Evolutionary conservation across 129 eudicot species (phyloP), one percentile per base, ranked within the genome.

Genomic region (Tagetes patula): DNA sequence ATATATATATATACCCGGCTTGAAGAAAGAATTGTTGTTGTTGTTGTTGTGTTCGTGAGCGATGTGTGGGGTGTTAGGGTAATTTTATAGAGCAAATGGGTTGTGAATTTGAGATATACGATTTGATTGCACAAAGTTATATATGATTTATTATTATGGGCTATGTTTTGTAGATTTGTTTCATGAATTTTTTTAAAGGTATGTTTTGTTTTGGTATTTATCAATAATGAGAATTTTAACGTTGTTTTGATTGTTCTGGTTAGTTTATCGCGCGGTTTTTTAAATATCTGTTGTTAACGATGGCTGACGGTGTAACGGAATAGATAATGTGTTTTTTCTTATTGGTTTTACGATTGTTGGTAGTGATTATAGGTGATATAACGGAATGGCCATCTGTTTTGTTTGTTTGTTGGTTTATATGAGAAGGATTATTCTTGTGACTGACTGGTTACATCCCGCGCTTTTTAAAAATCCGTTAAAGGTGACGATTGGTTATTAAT

Each of bases 31-130:
- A 61, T 37, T 61, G 27, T 20, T 20, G 27, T 20, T 20, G 27
- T 20, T 20, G 27, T 20, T 77, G 13, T 77, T 36, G 78, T 72
- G 46, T 54, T 50, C 66, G 66, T 42, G 48, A 20, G 47, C 33
- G 69, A 39, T 64, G 62, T 56, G 76, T 47, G 75, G 81, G 81
- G 81, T 59, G 75, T 77, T 47, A 47, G 81, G 81, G 71, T 77
- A 77, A 45, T 64, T 20, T 20, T 60, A 62, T 71, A 65, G 77
- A 53, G 77, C 38, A 63, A 53, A 54, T 1, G 40, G 68, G 75
- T 65, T 77, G 66, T 52, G 63, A 54, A 63, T 71, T 71, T 78
- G 73, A 40, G 13, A 12, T 50, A 12, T 50, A 34, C 12, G 42
- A 37, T 4, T 27, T 31, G 7, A 4, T 10, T 65, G 14, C 46